Evolutionary conservation across 441 rosid genomes (phyloP).

Genomic region (Gossypium schwendimanii): DNA sequence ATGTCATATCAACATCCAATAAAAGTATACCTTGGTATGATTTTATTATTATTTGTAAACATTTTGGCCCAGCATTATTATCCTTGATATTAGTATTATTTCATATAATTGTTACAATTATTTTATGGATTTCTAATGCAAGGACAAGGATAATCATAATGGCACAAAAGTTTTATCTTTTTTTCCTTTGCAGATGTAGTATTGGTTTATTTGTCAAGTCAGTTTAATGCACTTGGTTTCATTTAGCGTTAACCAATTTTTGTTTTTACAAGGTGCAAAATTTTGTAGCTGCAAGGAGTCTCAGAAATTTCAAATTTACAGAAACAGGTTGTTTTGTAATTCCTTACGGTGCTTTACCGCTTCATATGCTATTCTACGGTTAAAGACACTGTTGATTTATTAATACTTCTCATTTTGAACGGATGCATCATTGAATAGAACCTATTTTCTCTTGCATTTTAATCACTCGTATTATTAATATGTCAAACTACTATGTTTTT

Average conservation of each 20-base stretch:
- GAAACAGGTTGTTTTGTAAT: slow-evolving; percentile 48
- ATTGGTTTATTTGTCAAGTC: neutral
- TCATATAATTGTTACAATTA: neutral
- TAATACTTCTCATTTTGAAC: neutral
- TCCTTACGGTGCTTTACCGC: neutral
- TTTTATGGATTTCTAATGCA: neutral
- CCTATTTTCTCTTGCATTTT: neutral
- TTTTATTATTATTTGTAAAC: neutral
- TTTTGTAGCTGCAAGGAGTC: slow-evolving; percentile 84
- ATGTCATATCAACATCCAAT: slow-evolving; percentile 90
- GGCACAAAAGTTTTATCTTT: neutral
- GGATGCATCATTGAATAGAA: neutral
- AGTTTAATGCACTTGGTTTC: slow-evolving; percentile 6
- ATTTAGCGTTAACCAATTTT: slow-evolving; percentile 14
- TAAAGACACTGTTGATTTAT: neutral
- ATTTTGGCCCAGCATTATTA: neutral
- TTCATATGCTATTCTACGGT: neutral
- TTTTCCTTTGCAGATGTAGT: neutral
- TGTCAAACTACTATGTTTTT: neutral
- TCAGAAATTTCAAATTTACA: slow-evolving; percentile 73
- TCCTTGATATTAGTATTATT: neutral
- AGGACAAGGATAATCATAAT: neutral
- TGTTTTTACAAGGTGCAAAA: slow-evolving; percentile 61
- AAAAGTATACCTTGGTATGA: slow-evolving; percentile 81
- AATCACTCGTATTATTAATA: neutral